Base-by-base conservation (phyloP, 208 protist genomes). In the Balamuthia mandrillaris region DNA sequence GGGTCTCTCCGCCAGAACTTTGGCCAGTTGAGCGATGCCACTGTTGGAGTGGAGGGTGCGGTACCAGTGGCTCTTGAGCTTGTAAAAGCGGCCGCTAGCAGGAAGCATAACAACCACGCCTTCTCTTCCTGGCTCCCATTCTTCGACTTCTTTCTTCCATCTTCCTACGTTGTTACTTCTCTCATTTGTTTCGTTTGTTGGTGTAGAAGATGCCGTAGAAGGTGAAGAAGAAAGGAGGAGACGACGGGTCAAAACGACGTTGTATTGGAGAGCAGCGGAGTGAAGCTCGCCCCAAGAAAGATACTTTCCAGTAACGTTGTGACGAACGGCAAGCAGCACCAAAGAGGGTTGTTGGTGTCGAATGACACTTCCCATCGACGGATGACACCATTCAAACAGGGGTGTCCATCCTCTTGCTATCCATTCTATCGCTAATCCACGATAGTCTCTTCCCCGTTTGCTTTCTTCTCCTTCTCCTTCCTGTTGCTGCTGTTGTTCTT, bases 41-140 rank as follows among this genome's bases (percentile, higher is more conserved):
- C 70, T 79, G 70, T 79, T 54, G 70, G 44, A 27, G 21, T 79
- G 70, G 1, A 79, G 33, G 29, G 70, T 58, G 45, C 70, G 70
- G 33, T 79, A 79, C 70, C 70, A 79, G 45, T 79, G 70, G 44
- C 70, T 79, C 70, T 79, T 79, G 44, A 79, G 45, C 45, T 79
- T 79, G 49, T 79, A 79, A 27, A 79, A 60, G 42, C n/a, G 70
- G 2, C 70, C 70, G 2, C 33, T 39, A 18, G 16, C 70, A 1
- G 47, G 47, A 4, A 79, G 49, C 45, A 21, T 41, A 41, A 79
- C 29, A 16, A 79, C 70, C 21, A 79, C 45, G 42, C 70, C 70
- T 37, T 79, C 70, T 27, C 18, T 33, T 4, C 70, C 70, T 16
- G 70, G 70, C 65, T 9, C 49, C 70, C 70, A 79, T 2, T 29